Evolutionary conservation across 1,284 basidiomycete species (phyloP).

Genomic region (Anthracocystis panici-leucophaei): DNA sequence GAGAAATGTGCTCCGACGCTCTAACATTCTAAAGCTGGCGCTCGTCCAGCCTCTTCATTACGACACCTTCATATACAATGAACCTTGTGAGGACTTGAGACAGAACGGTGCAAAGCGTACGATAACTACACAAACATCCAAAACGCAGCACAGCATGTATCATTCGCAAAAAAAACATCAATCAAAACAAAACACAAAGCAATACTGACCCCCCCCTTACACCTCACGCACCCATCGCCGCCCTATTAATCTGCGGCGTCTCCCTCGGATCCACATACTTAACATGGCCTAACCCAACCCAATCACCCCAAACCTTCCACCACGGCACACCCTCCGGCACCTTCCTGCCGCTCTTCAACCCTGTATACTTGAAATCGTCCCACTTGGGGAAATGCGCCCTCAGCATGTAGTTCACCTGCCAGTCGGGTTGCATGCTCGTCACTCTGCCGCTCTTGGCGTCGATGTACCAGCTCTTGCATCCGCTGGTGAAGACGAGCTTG

Average conservation of each 20-base stretch:
- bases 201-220: not conserved
- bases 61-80: too few relatives aligned
- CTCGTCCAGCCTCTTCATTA: too few relatives aligned
- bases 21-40: too few relatives aligned
- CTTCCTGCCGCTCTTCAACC: slow-evolving; percentile 32
- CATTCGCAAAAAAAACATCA: too few relatives aligned
- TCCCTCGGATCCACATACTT: slow-evolving; percentile 51
- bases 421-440: slow-evolving; percentile 64
- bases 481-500: slow-evolving; percentile 55
- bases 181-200: too few relatives aligned
- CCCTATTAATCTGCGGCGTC: slow-evolving; percentile 55
- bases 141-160: too few relatives aligned
- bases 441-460: slow-evolving; percentile 56
- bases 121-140: too few relatives aligned
- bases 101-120: too few relatives aligned
- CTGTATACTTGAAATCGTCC: slow-evolving; percentile 55
- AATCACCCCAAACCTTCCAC: slow-evolving; percentile 54
- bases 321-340: slow-evolving; percentile 34
- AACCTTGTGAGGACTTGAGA: too few relatives aligned
- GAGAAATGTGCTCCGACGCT: too few relatives aligned
- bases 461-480: slow-evolving; percentile 65
- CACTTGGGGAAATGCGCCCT: slow-evolving; percentile 57
- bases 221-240: slow-evolving; percentile 47
- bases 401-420: slow-evolving; percentile 59
- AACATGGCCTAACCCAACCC: slow-evolving; percentile 52